Evolutionary conservation across 2,329 filamentous ascomycete genomes (phyloP).

Genomic region (Westerdykella sp.): DNA sequence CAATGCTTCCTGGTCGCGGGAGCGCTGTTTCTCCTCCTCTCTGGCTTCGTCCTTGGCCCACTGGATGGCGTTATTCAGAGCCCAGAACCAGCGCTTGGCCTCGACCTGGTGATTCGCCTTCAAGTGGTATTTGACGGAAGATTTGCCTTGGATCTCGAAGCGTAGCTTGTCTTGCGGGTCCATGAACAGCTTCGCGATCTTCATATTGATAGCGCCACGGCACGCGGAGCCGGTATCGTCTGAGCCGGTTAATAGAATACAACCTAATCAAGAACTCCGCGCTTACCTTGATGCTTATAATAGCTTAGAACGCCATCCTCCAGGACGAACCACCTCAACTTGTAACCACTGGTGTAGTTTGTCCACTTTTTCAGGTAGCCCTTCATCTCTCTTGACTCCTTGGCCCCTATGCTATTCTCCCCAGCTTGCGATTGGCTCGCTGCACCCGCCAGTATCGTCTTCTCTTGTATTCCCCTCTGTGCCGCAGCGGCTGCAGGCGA

Average conservation of each 20-base stretch:
- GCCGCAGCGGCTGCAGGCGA: slow-evolving; percentile 92
- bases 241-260: slow-evolving; percentile 15
- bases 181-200: slow-evolving; percentile 91
- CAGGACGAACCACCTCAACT: slow-evolving; percentile 93
- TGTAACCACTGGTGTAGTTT: slow-evolving; percentile 96
- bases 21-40: slow-evolving; percentile 74
- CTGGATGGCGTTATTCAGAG: slow-evolving; percentile 96
- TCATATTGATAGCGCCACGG: slow-evolving; percentile 97
- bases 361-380: slow-evolving; percentile 99
- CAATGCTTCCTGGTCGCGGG: slow-evolving; percentile 67
- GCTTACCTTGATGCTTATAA: slow-evolving; percentile 82
- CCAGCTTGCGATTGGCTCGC: slow-evolving; percentile 52
- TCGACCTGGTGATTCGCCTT: slow-evolving; percentile 98
- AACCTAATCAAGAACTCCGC: neutral
- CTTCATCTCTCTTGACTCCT: slow-evolving; percentile 94
- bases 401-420: slow-evolving; percentile 58
- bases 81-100: slow-evolving; percentile 98
- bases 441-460: slow-evolving; percentile 80
- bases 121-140: slow-evolving; percentile 94
- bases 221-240: slow-evolving; percentile 95
- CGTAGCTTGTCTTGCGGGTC: slow-evolving; percentile 94
- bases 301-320: slow-evolving; percentile 97
- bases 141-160: slow-evolving; percentile 97
- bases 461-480: slow-evolving; percentile 93
- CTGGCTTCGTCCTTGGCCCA: slow-evolving; percentile 96